These are phyloP conservation scores for Suillus luteus DNA, from an alignment of 768 basidiomycete species.

Conservation along the genomic window DNA sequence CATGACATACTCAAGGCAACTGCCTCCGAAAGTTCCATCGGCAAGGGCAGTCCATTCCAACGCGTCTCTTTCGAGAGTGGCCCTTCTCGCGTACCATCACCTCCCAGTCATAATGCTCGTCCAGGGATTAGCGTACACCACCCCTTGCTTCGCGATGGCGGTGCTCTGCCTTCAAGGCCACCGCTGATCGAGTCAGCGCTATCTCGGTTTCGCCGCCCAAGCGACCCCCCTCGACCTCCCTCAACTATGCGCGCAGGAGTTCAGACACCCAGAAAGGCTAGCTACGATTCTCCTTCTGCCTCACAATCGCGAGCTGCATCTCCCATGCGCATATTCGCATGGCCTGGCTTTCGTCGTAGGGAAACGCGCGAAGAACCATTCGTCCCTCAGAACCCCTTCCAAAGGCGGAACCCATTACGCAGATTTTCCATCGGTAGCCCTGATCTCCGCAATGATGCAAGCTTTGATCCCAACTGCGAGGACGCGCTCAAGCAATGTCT, in stretches of 20 bases:
- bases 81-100: constrained; percentile 38
- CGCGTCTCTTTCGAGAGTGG: constrained; percentile 57
- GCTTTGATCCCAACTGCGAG: constrained; percentile 26
- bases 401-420: constrained; percentile 27
- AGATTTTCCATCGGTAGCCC: constrained; percentile 25
- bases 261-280: constrained; percentile 24
- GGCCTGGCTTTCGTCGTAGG: constrained; percentile 52
- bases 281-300: constrained; percentile 34
- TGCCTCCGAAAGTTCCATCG: constrained; percentile 40
- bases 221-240: constrained; percentile 13
- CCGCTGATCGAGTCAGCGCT: constrained; percentile 8
- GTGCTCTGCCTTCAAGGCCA: constrained; percentile 13
- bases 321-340: constrained; percentile 60
- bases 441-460: constrained; percentile 15
- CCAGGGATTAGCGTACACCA: constrained; percentile 35
- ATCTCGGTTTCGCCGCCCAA: constrained; percentile 12
- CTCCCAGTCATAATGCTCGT: constrained; percentile 31
- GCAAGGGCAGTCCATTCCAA: constrained; percentile 48
- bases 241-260: constrained; percentile 16
- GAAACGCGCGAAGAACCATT: constrained; percentile 56
- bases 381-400: constrained; percentile 58
- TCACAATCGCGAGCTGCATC: constrained; percentile 49
- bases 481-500: constrained; percentile 27
- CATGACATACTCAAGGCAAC: constrained; percentile 22
- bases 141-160: constrained; percentile 24